Conservation (phyloP, 208 protist genomes). For the Leishmania gerbilli region DNA sequence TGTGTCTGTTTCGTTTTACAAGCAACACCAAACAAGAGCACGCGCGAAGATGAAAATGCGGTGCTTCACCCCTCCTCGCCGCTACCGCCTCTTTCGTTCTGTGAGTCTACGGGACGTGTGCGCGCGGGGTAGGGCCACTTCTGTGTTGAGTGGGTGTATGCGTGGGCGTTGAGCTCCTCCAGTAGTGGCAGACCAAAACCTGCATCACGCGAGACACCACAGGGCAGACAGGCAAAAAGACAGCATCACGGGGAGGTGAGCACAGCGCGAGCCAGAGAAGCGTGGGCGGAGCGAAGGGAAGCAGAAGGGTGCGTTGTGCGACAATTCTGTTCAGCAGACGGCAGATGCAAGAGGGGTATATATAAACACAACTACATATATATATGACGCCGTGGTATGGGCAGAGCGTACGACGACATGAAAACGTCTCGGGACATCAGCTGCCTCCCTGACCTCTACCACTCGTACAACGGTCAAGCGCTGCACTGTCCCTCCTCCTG, state of each 20-base stretch:
- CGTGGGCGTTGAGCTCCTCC: not conserved
- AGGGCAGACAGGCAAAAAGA: not conserved
- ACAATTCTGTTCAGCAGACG: not conserved
- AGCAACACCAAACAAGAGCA: slow-evolving; percentile 1
- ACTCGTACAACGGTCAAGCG: not conserved
- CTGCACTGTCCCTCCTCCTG: not conserved
- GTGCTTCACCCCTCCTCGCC: not conserved
- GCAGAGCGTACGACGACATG: not conserved
- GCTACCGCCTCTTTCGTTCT: not conserved
- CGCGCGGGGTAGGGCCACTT: not conserved
- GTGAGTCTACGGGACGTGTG: not conserved
- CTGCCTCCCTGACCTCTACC: not conserved
- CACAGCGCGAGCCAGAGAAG: not conserved
- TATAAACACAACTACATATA: not conserved
- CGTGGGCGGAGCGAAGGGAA: not conserved
- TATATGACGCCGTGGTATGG: not conserved
- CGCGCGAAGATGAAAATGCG: not conserved
- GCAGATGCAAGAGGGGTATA: not conserved
- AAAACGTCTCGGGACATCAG: not conserved
- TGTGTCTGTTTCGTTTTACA: not conserved
- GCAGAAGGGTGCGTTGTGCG: not conserved
- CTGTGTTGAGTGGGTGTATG: not conserved
- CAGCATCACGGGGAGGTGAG: not conserved
- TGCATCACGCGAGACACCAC: not conserved
- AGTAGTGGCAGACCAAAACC: not conserved